Conservation (phyloP, 2,329 filamentous ascomycete species). For the Camillea tinctor region DNA sequence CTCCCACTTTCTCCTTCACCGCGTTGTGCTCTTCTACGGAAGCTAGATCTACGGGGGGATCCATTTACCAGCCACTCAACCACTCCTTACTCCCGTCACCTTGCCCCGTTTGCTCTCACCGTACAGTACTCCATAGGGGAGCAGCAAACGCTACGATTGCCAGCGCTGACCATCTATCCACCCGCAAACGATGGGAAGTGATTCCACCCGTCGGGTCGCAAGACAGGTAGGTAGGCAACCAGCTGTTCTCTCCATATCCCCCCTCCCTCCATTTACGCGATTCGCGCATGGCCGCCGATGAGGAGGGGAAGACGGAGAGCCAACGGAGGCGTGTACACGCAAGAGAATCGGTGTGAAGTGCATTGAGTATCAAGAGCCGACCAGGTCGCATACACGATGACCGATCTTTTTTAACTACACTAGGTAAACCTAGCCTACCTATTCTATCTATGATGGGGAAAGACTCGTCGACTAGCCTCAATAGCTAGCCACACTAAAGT, state of each 20-base stretch:
- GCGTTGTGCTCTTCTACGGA: neutral
- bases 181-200: neutral
- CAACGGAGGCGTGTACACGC: conserved; percentile 20
- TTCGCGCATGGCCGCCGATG: conserved; percentile 9
- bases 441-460: conserved; percentile 14
- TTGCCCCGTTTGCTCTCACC: neutral
- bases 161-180: neutral
- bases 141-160: neutral
- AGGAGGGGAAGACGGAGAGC: conserved; percentile 5
- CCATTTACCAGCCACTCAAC: neutral
- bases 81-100: neutral
- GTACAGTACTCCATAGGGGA: too few relatives aligned
- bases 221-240: neutral
- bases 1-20: neutral
- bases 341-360: conserved; percentile 16
- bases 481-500: conserved; percentile 1
- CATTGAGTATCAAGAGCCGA: conserved; percentile 15
- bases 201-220: neutral
- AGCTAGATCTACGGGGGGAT: neutral
- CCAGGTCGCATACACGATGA: conserved; percentile 17
- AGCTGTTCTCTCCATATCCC: conserved; percentile 1
- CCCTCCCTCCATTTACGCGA: conserved; percentile 13
- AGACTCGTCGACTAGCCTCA: neutral
- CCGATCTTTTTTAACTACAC: conserved; percentile 2
- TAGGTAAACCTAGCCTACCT: too few relatives aligned